A percentile compares a stretch with the other conserved stretches of the same genome.
Conservation (phyloP, 129 eudicot genomes). For the Ambrosia artemisiifolia region DNA sequence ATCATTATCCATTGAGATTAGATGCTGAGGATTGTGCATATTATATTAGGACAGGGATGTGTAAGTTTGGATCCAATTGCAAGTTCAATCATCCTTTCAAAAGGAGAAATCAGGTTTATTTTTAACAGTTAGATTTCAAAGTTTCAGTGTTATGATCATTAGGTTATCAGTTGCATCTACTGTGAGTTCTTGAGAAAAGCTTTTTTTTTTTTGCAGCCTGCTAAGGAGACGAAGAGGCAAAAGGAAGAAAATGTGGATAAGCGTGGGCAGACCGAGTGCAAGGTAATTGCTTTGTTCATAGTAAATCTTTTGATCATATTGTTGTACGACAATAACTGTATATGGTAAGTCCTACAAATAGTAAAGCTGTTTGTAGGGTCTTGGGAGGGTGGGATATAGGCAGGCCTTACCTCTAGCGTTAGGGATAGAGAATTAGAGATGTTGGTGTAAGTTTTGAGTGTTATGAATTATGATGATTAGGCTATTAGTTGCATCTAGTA, state of each 20-base stretch:
- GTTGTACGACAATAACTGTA: too few species aligned
- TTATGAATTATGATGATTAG: too few species aligned
- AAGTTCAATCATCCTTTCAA: constrained; percentile 74
- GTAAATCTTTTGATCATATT: too few species aligned
- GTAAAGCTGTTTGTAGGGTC: too few species aligned
- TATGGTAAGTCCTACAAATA: too few species aligned
- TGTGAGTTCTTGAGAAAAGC: neutral
- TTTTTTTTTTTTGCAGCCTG: neutral
- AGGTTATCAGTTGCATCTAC: neutral
- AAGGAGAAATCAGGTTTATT: constrained; percentile 54
- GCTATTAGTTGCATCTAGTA: too few species aligned
- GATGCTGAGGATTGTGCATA: constrained; percentile 76
- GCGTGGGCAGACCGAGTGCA: neutral
- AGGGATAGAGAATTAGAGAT: too few species aligned
- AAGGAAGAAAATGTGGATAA: neutral
- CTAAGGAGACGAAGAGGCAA: neutral
- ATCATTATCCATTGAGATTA: constrained; percentile 66
- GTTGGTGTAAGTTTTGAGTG: too few species aligned
- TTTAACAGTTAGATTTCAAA: neutral
- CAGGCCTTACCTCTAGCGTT: too few species aligned
- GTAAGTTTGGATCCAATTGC: constrained; percentile 80
- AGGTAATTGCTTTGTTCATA: too few species aligned
- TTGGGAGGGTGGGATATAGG: too few species aligned
- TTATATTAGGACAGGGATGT: constrained; percentile 66
- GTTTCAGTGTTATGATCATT: neutral